Evolutionary conservation across 164 flowering plant genomes (phyloP).

Genomic region (Vitis vinifera): ASM3070453v1 NC_081808.1:5736501-5737000

Average conservation of each 20-base stretch:
- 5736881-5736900: constrained; percentile 91
- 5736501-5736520: not conserved
- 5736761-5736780: constrained; percentile 62
- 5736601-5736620: constrained; percentile 90
- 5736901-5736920: constrained; percentile 70
- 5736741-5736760: constrained; percentile 80
- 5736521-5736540: constrained; percentile 77
- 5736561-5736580: constrained; percentile 97
- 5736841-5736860: constrained; percentile 16
- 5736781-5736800: constrained; percentile 1
- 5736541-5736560: constrained; percentile 87
- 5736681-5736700: not conserved
- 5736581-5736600: constrained; percentile 89
- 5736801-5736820: not conserved
- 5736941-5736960: constrained; percentile 69
- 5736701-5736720: constrained; percentile 88
- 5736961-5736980: constrained; percentile 71
- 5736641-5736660: not conserved
- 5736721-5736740: constrained; percentile 88
- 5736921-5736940: constrained; percentile 66
- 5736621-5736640: constrained; percentile 68
- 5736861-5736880: constrained; percentile 84
- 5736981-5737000: constrained; percentile 85
- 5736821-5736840: not conserved
- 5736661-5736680: not conserved